A percentile compares a stretch with the other conserved stretches of the same genome.
Evolutionary conservation across 2,329 filamentous ascomycete genomes (phyloP).

Genomic region (Niveomyces coronatus): DNA sequence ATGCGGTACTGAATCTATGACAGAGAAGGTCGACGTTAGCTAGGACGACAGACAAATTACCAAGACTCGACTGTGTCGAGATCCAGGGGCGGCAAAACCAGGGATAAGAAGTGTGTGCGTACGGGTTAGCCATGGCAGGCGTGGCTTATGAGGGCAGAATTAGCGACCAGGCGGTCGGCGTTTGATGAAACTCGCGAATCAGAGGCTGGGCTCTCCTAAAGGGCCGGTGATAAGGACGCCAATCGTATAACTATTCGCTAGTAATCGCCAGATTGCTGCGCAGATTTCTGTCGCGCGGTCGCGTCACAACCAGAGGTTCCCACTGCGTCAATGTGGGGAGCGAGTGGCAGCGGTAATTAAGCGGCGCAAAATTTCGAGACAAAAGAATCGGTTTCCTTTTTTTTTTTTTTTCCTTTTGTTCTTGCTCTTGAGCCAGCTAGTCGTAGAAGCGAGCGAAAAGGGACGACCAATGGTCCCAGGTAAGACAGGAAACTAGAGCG

Average conservation of each 20-base stretch:
- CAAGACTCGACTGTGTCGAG: background rate
- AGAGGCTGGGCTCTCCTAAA: too few species aligned
- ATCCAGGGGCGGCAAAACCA: background rate
- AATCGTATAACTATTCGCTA: too few species aligned
- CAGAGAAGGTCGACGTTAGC: slow-evolving; percentile 12
- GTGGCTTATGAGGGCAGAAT: background rate
- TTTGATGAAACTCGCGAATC: background rate
- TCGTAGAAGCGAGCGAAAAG: too few species aligned
- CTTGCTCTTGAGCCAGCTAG: too few species aligned
- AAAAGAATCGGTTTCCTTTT: too few species aligned
- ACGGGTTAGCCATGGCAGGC: slow-evolving; percentile 10
- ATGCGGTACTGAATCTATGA: slow-evolving; percentile 56
- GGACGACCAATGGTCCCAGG: too few species aligned
- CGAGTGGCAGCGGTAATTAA: too few species aligned
- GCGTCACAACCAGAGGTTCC: slow-evolving; percentile 6
- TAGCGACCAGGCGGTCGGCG: background rate
- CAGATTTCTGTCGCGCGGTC: slow-evolving; percentile 9
- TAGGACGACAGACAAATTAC: slow-evolving; percentile 5
- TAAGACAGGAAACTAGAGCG: too few species aligned
- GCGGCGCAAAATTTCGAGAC: background rate
- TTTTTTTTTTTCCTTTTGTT: too few species aligned
- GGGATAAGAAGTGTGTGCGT: background rate
- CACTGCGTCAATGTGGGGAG: background rate
- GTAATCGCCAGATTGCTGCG: background rate
- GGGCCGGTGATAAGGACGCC: too few species aligned